Evolutionary conservation across 805 yeast species (phyloP).

Genomic region (Wickerhamiella azyma): DNA sequence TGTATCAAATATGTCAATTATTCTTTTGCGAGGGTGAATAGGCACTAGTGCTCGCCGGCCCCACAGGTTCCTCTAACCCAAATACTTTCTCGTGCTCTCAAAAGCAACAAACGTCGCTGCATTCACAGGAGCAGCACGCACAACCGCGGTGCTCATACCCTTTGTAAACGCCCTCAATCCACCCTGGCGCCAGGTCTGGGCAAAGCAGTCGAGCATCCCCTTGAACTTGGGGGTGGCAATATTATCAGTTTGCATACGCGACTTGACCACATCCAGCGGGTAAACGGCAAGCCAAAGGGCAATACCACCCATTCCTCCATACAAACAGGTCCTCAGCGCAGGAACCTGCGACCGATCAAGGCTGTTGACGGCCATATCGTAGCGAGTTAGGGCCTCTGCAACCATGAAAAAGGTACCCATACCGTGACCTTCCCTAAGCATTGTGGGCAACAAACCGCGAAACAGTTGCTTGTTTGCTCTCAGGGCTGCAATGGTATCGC

Average conservation of each 20-base stretch:
- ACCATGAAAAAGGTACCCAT: conserved; percentile 76
- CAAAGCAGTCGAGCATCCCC: conserved; percentile 45
- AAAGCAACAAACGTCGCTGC: conserved; percentile 94
- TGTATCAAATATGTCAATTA: too few relatives aligned
- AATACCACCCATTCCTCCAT: conserved; percentile 86
- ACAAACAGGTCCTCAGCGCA: conserved; percentile 72
- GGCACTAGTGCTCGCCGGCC: too few relatives aligned
- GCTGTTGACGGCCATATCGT: conserved; percentile 38
- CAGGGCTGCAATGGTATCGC: conserved; percentile 41
- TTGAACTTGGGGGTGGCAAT: conserved; percentile 42
- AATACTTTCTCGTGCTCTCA: conserved; percentile 53
- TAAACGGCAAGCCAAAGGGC: conserved; percentile 74
- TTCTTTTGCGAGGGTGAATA: too few relatives aligned
- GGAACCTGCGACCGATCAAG: conserved; percentile 60
- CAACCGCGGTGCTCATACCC: conserved; percentile 83
- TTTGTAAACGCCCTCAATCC: conserved; percentile 73
- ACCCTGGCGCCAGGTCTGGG: conserved; percentile 36
- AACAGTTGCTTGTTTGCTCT: conserved; percentile 50
- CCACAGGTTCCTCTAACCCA: conserved; percentile 20
- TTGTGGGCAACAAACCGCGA: conserved; percentile 73
- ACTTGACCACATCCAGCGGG: conserved; percentile 85
- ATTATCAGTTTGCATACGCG: conserved; percentile 70
- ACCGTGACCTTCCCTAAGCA: conserved; percentile 75
- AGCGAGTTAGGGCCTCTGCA: conserved; percentile 74
- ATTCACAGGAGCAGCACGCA: conserved; percentile 97